Evolutionary conservation across 2,329 filamentous ascomycete species (phyloP).

Genomic region (Daldinia sp.): DNA sequence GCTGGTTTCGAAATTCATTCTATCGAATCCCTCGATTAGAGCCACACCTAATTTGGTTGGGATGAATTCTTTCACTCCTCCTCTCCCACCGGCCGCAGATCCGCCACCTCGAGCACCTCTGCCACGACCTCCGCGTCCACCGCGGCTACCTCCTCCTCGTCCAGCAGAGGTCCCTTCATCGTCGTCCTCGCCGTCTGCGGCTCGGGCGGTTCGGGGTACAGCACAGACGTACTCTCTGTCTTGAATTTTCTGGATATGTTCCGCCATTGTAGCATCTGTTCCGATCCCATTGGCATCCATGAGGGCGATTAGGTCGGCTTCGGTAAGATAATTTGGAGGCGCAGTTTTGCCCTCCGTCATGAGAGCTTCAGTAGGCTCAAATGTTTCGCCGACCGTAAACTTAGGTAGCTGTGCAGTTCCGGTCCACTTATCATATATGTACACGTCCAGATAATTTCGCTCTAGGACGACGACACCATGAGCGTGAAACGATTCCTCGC

Average conservation of each 20-base stretch:
- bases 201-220: slow-evolving; percentile 58
- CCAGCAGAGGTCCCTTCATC: slow-evolving; percentile 56
- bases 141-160: slow-evolving; percentile 60
- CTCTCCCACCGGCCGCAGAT: slow-evolving; percentile 56
- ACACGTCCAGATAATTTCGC: slow-evolving; percentile 94
- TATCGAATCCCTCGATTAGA: slow-evolving; percentile 92
- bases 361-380: slow-evolving; percentile 88
- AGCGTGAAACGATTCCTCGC: slow-evolving; percentile 83
- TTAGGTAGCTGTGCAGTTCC: slow-evolving; percentile 84
- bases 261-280: slow-evolving; percentile 98
- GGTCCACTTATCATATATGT: slow-evolving; percentile 96
- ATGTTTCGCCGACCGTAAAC: slow-evolving; percentile 82
- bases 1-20: slow-evolving; percentile 91
- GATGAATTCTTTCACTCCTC: slow-evolving; percentile 84
- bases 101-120: slow-evolving; percentile 58
- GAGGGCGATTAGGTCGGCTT: slow-evolving; percentile 92
- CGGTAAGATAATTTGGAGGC: slow-evolving; percentile 87
- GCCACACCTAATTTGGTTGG: slow-evolving; percentile 92
- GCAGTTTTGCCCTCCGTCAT: slow-evolving; percentile 93
- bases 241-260: slow-evolving; percentile 97
- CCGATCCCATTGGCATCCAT: slow-evolving; percentile 99
- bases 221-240: slow-evolving; percentile 86
- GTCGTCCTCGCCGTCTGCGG: slow-evolving; percentile 55
- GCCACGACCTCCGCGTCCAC: slow-evolving; percentile 63
- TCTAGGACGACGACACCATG: slow-evolving; percentile 87